phyloP scores from a whole-genome alignment of 768 basidiomycete genomes.

The Lanmaoa rubissima region DNA sequence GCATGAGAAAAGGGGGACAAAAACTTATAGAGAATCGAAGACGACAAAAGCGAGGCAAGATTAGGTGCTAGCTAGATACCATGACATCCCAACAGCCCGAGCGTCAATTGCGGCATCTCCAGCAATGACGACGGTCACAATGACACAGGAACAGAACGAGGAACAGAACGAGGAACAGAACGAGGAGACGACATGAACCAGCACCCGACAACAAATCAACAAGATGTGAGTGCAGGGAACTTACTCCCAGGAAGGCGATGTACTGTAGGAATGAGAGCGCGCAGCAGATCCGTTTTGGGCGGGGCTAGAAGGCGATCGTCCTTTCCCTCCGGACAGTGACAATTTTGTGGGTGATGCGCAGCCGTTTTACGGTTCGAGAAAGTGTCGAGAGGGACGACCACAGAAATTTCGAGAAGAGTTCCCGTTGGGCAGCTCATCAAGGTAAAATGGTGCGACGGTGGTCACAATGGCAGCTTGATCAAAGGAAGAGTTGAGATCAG shows the following conservation, averaged over 20 bases:
- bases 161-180: not conserved
- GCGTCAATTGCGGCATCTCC: conserved; percentile 5
- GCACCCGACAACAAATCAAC: conserved; percentile 14
- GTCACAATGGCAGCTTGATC: too few relatives aligned
- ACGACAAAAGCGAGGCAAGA: conserved; percentile 20
- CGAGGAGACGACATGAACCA: conserved; percentile 7
- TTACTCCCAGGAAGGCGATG: conserved; percentile 55
- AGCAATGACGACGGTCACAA: conserved; percentile 6
- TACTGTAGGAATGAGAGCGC: conserved; percentile 44
- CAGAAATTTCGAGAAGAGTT: too few relatives aligned
- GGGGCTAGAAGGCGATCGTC: too few relatives aligned
- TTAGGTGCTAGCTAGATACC: conserved; percentile 22
- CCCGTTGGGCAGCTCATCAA: too few relatives aligned
- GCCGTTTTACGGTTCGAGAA: too few relatives aligned
- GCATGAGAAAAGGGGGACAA: conserved; percentile 13
- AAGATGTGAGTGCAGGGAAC: conserved; percentile 1
- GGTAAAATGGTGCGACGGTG: too few relatives aligned
- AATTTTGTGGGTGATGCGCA: too few relatives aligned
- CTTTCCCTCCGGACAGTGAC: too few relatives aligned
- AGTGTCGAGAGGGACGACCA: too few relatives aligned
- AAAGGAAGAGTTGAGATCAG: too few relatives aligned
- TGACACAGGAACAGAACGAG: conserved; percentile 1
- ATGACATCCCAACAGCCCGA: conserved; percentile 11
- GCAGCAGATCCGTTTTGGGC: conserved; percentile 47
- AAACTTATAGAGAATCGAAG: conserved; percentile 11